Conservation (phyloP, 768 basidiomycete genomes). For the Dentipellis fragilis region DNA sequence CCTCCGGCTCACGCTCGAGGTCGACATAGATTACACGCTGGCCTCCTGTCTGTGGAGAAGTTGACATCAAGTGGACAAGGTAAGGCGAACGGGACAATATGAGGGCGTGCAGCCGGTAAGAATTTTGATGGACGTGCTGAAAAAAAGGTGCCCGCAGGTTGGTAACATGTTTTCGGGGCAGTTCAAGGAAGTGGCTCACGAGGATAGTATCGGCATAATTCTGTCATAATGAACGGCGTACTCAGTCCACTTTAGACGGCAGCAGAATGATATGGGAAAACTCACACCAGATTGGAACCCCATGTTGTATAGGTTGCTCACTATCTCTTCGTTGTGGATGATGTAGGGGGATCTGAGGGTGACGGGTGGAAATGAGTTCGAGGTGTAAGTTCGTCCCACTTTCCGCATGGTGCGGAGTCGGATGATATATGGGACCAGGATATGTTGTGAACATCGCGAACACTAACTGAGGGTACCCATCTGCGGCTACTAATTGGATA, state of each 20-base stretch:
- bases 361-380: too few relatives aligned
- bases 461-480: too few relatives aligned
- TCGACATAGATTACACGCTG: slow-evolving; percentile 66
- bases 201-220: slow-evolving; percentile 74
- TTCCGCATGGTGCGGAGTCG: too few relatives aligned
- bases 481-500: too few relatives aligned
- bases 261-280: slow-evolving; percentile 11
- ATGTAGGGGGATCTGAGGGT: background rate
- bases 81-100: slow-evolving; percentile 83
- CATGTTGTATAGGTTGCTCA: slow-evolving; percentile 68
- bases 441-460: too few relatives aligned
- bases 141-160: slow-evolving; percentile 1
- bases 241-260: background rate
- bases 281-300: slow-evolving; percentile 79
- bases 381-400: too few relatives aligned
- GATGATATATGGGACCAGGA: too few relatives aligned
- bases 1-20: slow-evolving; percentile 70
- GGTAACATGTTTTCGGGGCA: background rate
- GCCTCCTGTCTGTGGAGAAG: slow-evolving; percentile 55
- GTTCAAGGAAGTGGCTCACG: slow-evolving; percentile 30
- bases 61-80: slow-evolving; percentile 82
- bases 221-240: slow-evolving; percentile 25
- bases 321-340: slow-evolving; percentile 39
- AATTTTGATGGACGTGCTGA: slow-evolving; percentile 66
- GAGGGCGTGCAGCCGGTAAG: slow-evolving; percentile 74